A percentile compares a stretch with the other conserved stretches of the same genome.
Evolutionary conservation across 2,329 filamentous ascomycete species (phyloP).

Genomic region (Colletotrichum ledebouriae): DNA sequence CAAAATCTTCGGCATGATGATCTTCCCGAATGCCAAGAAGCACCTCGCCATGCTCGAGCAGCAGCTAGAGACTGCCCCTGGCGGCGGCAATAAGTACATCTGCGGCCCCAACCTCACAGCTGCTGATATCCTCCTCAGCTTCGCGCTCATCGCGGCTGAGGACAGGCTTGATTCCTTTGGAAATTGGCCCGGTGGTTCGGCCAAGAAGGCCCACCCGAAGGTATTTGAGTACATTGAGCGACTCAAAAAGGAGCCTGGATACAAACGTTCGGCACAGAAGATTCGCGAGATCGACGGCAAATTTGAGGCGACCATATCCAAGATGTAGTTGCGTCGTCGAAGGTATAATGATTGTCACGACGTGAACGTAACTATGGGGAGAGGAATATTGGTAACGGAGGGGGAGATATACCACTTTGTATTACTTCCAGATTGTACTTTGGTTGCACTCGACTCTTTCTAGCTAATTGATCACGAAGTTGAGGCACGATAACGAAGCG

Average conservation of each 20-base stretch:
- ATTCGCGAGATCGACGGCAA: slow-evolving; percentile 63
- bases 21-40: slow-evolving; percentile 62
- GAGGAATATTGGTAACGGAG: background rate
- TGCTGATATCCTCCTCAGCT: slow-evolving; percentile 68
- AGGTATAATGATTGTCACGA: too few relatives aligned
- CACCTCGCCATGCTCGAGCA: slow-evolving; percentile 65
- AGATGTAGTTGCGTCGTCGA: slow-evolving; percentile 15
- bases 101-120: slow-evolving; percentile 64
- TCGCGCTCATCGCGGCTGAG: slow-evolving; percentile 62
- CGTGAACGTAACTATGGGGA: background rate
- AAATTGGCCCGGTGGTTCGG: slow-evolving; percentile 57
- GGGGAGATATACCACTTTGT: slow-evolving; percentile 25
- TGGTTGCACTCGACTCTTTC: too few relatives aligned
- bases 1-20: slow-evolving; percentile 55
- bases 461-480: background rate
- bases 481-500: background rate
- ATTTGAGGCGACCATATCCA: slow-evolving; percentile 44
- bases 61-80: slow-evolving; percentile 60
- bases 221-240: slow-evolving; percentile 61
- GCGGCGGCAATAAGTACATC: slow-evolving; percentile 58
- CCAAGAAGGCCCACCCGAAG: slow-evolving; percentile 57
- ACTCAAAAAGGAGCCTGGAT: slow-evolving; percentile 62
- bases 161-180: slow-evolving; percentile 56
- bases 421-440: background rate
- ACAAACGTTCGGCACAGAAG: slow-evolving; percentile 62